A percentile compares a stretch with the other conserved stretches of the same genome.
These are phyloP conservation scores for Poa pratensis DNA, from an alignment of 176 grass and related monocot species.

Conservation along the genomic window DNA sequence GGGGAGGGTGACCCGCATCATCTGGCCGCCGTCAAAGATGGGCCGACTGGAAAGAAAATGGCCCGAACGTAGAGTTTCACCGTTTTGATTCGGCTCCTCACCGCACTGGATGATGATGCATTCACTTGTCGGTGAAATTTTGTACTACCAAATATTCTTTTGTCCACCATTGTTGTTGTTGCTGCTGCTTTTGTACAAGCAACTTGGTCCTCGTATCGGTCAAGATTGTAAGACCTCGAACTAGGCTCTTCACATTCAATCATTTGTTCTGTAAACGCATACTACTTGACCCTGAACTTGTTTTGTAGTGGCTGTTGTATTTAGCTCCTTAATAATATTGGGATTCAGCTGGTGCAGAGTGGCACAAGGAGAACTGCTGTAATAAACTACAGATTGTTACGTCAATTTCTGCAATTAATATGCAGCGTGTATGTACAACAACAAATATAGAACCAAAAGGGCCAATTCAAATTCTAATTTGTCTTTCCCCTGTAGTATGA, in stretches of 20 bases:
- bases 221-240: neutral
- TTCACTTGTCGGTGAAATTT: neutral
- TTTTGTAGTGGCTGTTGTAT: neutral
- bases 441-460: too few species aligned
- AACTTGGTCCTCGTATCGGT: neutral
- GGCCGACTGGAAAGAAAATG: constrained; percentile 67
- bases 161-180: constrained; percentile 11
- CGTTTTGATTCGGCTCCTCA: constrained; percentile 30
- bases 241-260: neutral
- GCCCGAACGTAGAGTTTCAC: constrained; percentile 51
- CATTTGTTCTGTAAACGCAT: neutral
- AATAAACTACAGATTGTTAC: too few species aligned
- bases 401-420: too few species aligned
- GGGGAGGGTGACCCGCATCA: constrained; percentile 74
- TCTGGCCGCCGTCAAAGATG: constrained; percentile 84
- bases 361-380: too few species aligned
- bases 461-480: too few species aligned
- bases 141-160: neutral
- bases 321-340: neutral
- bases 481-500: too few species aligned
- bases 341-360: too few species aligned
- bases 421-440: too few species aligned
- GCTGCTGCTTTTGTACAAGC: constrained; percentile 22
- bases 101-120: neutral
- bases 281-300: neutral